A percentile compares a stretch with the other conserved stretches of the same genome.
Conservation (phyloP, 2,329 filamentous ascomycete genomes). For the Penicillium occitanis region DNA sequence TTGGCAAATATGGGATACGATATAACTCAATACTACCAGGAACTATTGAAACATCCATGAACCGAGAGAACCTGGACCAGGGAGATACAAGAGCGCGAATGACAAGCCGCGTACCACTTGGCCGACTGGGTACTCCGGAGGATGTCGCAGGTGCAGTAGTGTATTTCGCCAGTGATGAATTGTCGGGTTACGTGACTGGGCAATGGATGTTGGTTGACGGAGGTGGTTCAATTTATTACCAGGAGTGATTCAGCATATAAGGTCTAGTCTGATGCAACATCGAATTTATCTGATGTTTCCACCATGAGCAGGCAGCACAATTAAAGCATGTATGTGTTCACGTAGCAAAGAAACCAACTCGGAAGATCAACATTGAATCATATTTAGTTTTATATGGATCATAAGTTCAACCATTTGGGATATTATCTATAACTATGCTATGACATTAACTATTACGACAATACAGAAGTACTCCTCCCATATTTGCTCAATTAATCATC, state of each 20-base stretch:
- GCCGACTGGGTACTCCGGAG: not conserved
- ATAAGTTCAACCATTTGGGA: not conserved
- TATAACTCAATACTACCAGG: not conserved
- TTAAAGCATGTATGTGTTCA: not conserved
- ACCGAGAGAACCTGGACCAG: not conserved
- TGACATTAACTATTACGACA: not conserved
- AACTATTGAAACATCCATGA: not conserved
- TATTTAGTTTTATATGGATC: not conserved
- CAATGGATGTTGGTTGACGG: not conserved
- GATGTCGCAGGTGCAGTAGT: not conserved
- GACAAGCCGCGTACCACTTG: not conserved
- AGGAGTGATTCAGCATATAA: not conserved
- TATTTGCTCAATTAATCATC: not conserved
- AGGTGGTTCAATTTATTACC: not conserved
- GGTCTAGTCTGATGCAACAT: not conserved
- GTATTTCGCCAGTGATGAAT: not conserved
- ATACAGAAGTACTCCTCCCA: not conserved
- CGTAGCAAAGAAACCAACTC: not conserved
- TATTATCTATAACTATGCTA: not conserved
- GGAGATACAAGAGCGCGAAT: not conserved
- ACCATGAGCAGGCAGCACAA: not conserved
- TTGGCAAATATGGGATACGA: not conserved
- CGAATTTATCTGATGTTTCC: not conserved
- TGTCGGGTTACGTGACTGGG: not conserved
- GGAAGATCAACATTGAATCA: not conserved